Evolutionary conservation across 2,329 filamentous ascomycete species (phyloP).

Genomic region (Talaromyces albobiverticillius): DNA sequence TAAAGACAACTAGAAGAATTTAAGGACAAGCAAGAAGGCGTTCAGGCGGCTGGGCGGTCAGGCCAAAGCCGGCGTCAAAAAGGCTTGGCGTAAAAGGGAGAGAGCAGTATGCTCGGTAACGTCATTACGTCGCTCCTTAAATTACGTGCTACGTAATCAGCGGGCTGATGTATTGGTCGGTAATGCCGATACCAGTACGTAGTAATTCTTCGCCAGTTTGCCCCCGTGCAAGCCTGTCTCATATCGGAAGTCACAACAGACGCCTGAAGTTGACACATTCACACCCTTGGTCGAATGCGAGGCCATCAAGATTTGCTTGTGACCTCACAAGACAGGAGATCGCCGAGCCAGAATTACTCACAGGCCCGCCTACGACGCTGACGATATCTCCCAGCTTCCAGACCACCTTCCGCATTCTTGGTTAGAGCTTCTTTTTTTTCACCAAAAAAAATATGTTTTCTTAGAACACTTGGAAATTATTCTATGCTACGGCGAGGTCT

Average conservation of each 20-base stretch:
- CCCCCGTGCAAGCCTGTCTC: slow-evolving; percentile 9
- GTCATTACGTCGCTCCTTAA: no score
- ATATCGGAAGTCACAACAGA: slow-evolving; percentile 3
- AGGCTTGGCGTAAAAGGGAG: no score
- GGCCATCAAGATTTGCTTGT: background rate
- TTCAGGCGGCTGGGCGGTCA: background rate
- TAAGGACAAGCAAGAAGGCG: background rate
- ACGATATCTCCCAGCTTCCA: slow-evolving; percentile 1
- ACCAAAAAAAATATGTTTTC: slow-evolving; percentile 7
- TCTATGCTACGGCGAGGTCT: slow-evolving; percentile 1
- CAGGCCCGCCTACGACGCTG: background rate
- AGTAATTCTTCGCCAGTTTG: slow-evolving; percentile 1
- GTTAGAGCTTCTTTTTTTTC: background rate
- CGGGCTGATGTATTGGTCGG: background rate
- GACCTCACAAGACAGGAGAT: background rate
- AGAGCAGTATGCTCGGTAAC: no score
- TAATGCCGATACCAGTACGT: background rate
- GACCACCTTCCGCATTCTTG: background rate
- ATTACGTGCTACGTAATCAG: background rate
- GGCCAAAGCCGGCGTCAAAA: slow-evolving; percentile 1
- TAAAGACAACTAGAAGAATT: background rate
- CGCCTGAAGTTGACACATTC: background rate
- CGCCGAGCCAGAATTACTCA: background rate
- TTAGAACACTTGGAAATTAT: background rate
- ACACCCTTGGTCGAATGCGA: background rate